Evolutionary conservation across 768 basidiomycete genomes (phyloP), one percentile per base, ranked within the genome.

Genomic region (Boletus subparvulus): DNA sequence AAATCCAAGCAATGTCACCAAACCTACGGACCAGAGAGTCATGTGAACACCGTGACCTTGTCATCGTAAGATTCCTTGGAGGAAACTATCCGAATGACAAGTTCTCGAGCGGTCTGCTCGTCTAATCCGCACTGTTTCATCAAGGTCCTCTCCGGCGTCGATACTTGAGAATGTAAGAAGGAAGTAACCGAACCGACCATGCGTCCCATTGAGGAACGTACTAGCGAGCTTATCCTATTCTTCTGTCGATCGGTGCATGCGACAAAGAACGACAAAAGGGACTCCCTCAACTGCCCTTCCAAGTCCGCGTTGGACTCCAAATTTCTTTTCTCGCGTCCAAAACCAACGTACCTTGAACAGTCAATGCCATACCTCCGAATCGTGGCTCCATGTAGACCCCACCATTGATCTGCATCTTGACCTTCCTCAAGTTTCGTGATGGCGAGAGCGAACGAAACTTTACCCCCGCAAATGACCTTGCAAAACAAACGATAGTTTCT

Each of bases 391-490:
- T 78, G 67, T 33, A 56, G 53, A 14, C 26, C 39, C 76, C 74
- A 73, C 79, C 79, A 79, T 42, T 60, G 61, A 19, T 70, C 61
- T 57, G 64, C 69, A 16, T 62, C 63, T 11, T 59, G 47, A 14
- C 68, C 50, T 44, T 58, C 64, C 39, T 65, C 61, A 0, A 74
- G 73, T 30, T 65, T 64, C n/a, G 68, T 74, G 45, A 72, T 59
- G 7, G 60, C 66, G 10, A 74, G 58, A 8, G 71, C 69, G 17
- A 67, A 63, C 2, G 72, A 55, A 61, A 69, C 65, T 43, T 61
- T 66, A 24, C 54, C 59, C 33, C 62, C 50, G 37, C 64, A 72
- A 30, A 74, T 55, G 44, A 64, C 53, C 37, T 69, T 52, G 58
- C 47, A 58, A 62, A 75, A 72, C 36, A 67, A 46, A 11, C 47